phyloP scores from a whole-genome alignment of 768 basidiomycete species.

The Boletus sp. region DNA sequence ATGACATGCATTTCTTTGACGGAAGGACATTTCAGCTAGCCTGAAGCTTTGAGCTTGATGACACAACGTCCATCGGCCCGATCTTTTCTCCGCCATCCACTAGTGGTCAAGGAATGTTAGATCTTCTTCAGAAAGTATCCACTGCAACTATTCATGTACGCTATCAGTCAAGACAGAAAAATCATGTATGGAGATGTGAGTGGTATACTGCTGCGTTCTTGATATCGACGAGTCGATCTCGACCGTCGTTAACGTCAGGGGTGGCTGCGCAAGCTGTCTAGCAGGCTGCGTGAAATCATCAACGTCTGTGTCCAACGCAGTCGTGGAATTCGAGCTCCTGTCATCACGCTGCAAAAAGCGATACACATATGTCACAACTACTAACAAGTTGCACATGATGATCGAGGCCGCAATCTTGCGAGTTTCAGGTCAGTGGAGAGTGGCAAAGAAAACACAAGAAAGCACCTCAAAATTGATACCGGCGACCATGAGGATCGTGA shows the following conservation, averaged over 20 bases:
- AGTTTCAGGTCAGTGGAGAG: background rate
- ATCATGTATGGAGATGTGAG: background rate
- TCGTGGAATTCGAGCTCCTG: background rate
- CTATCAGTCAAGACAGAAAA: background rate
- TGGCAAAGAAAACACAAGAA: background rate
- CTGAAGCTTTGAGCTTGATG: background rate
- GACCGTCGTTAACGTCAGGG: background rate
- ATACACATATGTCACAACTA: conserved; percentile 16
- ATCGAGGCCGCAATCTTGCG: conserved; percentile 5
- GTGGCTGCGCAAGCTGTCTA: background rate
- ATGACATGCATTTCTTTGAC: background rate
- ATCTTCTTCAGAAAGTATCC: background rate
- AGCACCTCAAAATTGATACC: conserved; percentile 10
- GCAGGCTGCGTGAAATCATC: conserved; percentile 1
- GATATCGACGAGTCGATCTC: background rate
- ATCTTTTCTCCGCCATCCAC: background rate
- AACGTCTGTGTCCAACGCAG: background rate
- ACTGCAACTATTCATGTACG: background rate
- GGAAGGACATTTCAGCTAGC: background rate
- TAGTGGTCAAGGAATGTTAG: background rate
- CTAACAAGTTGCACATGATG: conserved; percentile 17
- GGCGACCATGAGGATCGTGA: background rate
- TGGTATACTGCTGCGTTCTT: background rate
- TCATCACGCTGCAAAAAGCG: background rate
- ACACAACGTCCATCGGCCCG: background rate